Conservation (phyloP, 1,284 basidiomycete genomes). For the Boletus smithii region DNA sequence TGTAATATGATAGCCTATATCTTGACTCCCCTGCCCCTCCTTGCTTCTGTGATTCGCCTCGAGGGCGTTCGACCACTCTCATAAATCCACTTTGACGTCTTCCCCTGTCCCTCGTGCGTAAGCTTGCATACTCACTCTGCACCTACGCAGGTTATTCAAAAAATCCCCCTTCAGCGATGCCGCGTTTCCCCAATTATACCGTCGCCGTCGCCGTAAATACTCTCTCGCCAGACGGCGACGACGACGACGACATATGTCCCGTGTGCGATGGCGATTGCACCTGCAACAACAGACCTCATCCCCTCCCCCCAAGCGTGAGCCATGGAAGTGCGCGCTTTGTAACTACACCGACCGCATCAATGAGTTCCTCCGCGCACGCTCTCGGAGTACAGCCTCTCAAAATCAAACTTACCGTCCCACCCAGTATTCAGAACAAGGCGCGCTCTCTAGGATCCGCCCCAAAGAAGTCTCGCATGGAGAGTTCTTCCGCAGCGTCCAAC, state of each 20-base stretch:
- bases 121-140: conserved; percentile 23
- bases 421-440: conserved; percentile 45
- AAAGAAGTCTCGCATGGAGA: conserved; percentile 23
- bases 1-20: conserved; percentile 34
- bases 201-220: conserved; percentile 43
- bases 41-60: conserved; percentile 25
- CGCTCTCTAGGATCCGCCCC: conserved; percentile 26
- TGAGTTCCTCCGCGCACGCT: conserved; percentile 22
- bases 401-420: conserved; percentile 71
- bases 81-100: conserved; percentile 28
- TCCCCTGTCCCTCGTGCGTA: conserved; percentile 24
- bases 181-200: conserved; percentile 66
- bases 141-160: conserved; percentile 49
- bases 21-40: conserved; percentile 11
- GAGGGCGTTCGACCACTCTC: conserved; percentile 12
- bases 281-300: conserved; percentile 49
- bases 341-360: conserved; percentile 28
- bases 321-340: conserved; percentile 30
- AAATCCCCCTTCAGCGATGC: conserved; percentile 58
- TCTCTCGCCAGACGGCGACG: conserved; percentile 48
- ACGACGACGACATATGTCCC: conserved; percentile 79
- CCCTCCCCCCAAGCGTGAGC: conserved; percentile 27
- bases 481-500: conserved; percentile 12
- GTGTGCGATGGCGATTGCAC: conserved; percentile 85
- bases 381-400: conserved; percentile 50